These are phyloP conservation scores for Cystobasidium tubakii DNA, from an alignment of 768 basidiomycete genomes.

Conservation along the genomic window DNA sequence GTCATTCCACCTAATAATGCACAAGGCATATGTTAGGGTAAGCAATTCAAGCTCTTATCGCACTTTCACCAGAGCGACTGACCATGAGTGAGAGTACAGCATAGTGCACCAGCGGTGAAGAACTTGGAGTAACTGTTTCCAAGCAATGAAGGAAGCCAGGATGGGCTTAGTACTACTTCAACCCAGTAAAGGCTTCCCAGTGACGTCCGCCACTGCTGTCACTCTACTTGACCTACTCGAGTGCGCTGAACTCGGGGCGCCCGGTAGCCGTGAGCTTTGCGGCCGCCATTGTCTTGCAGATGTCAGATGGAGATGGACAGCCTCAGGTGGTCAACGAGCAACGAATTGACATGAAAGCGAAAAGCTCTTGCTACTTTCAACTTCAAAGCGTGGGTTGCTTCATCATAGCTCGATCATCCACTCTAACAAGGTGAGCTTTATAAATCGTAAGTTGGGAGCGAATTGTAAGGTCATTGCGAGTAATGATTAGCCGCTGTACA, in stretches of 20 bases:
- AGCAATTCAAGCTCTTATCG: constrained; percentile 12
- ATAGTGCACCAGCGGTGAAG: constrained; percentile 32
- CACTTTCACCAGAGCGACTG: not conserved
- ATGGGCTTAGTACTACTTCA: not conserved
- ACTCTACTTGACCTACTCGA: not conserved
- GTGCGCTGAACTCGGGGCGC: not conserved
- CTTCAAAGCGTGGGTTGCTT: too few relatives aligned
- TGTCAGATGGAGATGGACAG: not conserved
- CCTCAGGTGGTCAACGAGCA: too few relatives aligned
- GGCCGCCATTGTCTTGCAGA: not conserved
- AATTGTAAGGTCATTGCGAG: not conserved
- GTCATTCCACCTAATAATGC: constrained; percentile 45
- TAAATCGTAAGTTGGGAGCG: not conserved
- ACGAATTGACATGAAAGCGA: too few relatives aligned
- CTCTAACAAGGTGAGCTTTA: not conserved
- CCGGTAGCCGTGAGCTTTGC: constrained; percentile 22
- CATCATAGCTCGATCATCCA: not conserved
- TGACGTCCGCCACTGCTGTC: not conserved
- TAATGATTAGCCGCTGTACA: too few relatives aligned
- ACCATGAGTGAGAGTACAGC: constrained; percentile 35
- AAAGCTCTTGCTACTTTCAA: too few relatives aligned
- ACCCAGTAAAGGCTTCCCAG: not conserved
- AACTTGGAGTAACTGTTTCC: constrained; percentile 28
- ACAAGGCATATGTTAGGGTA: not conserved
- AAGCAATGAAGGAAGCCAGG: not conserved